Conservation (phyloP, 306 rosid species). For the Biancaea sappan region DNA sequence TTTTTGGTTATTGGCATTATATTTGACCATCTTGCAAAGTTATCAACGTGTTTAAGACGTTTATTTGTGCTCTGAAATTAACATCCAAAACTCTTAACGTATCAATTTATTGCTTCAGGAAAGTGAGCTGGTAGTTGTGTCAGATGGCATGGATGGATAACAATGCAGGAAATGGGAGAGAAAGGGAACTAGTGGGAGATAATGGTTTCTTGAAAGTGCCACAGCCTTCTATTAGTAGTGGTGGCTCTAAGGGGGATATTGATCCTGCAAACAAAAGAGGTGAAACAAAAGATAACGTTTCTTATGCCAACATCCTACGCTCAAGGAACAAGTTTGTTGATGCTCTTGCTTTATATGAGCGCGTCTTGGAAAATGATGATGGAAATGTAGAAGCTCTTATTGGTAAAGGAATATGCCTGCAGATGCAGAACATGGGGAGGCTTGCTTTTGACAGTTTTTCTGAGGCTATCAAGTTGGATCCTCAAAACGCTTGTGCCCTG, state of each 20-base stretch:
- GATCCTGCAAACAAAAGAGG: constrained; percentile 39
- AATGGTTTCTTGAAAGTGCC: constrained; percentile 74
- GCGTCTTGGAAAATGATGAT: constrained; percentile 62
- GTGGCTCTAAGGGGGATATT: constrained; percentile 43
- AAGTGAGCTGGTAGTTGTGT: constrained; percentile 32
- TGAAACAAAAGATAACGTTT: constrained; percentile 69
- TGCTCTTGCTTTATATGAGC: constrained; percentile 79
- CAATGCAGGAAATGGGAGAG: constrained; percentile 55
- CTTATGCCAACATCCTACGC: constrained; percentile 78
- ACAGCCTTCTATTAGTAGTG: constrained; percentile 52
- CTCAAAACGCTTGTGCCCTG: constrained; percentile 85
- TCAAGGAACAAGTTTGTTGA: constrained; percentile 91
- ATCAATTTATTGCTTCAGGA: constrained; percentile 23
- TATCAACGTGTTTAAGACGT: neutral
- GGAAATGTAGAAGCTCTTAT: constrained; percentile 82
- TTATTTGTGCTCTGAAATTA: no score
- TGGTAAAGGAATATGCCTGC: constrained; percentile 97
- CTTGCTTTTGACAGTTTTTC: constrained; percentile 81
- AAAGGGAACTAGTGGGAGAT: constrained; percentile 51
- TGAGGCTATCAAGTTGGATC: constrained; percentile 80
- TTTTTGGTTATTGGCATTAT: neutral
- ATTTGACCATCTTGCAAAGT: neutral
- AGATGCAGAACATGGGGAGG: constrained; percentile 90
- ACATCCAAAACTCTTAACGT: neutral
- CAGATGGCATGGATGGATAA: constrained; percentile 73